These are phyloP conservation scores for Neurospora africana DNA, from an alignment of 495 filamentous ascomycete species.

Conservation along the genomic window DNA sequence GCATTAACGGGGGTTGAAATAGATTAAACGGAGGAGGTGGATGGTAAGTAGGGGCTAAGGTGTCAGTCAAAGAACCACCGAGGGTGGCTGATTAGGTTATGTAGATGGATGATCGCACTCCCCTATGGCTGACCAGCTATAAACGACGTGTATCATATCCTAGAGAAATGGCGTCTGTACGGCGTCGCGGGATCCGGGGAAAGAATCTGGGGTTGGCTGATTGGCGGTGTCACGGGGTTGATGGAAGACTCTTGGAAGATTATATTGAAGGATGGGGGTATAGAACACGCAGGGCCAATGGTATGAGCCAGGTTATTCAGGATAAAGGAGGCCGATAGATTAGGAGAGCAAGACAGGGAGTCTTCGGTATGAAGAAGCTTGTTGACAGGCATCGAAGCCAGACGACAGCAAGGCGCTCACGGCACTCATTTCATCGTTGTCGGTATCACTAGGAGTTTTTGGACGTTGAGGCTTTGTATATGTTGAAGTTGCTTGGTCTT, in stretches of 20 bases:
- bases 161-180: background rate
- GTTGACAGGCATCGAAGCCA: background rate
- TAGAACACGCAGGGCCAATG: background rate
- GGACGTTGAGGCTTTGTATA: background rate
- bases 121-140: background rate
- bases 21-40: background rate
- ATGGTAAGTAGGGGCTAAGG: background rate
- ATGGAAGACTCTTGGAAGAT: background rate
- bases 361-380: background rate
- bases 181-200: background rate
- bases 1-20: background rate
- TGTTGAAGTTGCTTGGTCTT: background rate
- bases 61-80: background rate
- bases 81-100: background rate
- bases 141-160: background rate
- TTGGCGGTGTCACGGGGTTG: background rate
- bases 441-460: background rate
- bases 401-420: background rate
- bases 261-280: background rate
- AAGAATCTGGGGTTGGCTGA: background rate
- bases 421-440: background rate
- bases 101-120: background rate
- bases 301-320: background rate
- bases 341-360: background rate
- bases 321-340: background rate